Conservation (phyloP, 768 basidiomycete genomes). For the Suillus luteus region DNA sequence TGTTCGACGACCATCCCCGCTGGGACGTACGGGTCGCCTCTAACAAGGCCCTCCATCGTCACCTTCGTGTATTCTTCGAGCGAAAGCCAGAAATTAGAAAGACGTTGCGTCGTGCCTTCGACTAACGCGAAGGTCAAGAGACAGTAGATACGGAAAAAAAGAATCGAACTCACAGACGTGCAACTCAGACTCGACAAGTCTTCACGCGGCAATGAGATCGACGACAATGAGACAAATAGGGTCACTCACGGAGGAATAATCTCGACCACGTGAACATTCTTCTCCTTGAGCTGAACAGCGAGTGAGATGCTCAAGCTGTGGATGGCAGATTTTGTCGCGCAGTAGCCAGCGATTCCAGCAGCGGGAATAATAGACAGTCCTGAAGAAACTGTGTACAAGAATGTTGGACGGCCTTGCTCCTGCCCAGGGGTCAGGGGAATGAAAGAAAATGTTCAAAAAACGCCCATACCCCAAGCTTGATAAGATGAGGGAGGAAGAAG, state of each 20-base stretch:
- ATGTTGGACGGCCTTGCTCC: conserved; percentile 43
- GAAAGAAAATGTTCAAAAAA: not conserved
- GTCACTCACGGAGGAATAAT: conserved; percentile 57
- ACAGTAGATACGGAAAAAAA: not conserved
- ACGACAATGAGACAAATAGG: conserved; percentile 10
- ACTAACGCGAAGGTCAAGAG: conserved; percentile 56
- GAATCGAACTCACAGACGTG: conserved; percentile 50
- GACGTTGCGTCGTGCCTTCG: conserved; percentile 48
- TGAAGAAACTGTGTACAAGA: conserved; percentile 54
- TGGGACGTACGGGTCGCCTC: conserved; percentile 35
- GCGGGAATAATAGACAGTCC: conserved; percentile 50
- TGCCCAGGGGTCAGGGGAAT: conserved; percentile 25
- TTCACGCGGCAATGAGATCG: conserved; percentile 21
- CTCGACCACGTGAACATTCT: conserved; percentile 56
- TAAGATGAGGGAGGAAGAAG: conserved; percentile 55
- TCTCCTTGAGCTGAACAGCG: conserved; percentile 45
- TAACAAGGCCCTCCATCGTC: conserved; percentile 40
- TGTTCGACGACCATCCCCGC: conserved; percentile 21
- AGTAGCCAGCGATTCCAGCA: conserved; percentile 49
- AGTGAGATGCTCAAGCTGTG: conserved; percentile 54
- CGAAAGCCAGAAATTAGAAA: conserved; percentile 61
- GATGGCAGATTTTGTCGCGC: conserved; percentile 58
- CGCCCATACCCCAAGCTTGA: conserved; percentile 49
- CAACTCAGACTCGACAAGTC: conserved; percentile 62
- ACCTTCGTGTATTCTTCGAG: conserved; percentile 46